Evolutionary conservation across 2,329 filamentous ascomycete genomes (phyloP), one percentile per base, ranked within the genome.

Genomic region (Aspergillus pseudonomiae): DNA sequence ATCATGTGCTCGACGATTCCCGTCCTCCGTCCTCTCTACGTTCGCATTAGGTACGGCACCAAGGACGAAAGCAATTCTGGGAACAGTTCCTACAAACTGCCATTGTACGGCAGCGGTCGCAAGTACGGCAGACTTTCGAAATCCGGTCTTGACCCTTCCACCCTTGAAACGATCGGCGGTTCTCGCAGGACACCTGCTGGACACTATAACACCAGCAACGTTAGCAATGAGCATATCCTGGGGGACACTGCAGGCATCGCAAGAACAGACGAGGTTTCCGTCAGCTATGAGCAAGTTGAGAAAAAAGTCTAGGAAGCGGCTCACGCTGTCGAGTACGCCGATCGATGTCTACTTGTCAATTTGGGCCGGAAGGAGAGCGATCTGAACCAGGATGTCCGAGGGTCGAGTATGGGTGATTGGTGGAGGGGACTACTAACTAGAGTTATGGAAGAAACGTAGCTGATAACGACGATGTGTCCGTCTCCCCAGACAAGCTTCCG

Each of bases 231-330:
- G 58, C 57, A 62, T 48, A 71, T 71, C 28, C 60, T 71, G 10
- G 57, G 56, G 0, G 64, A 61, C 16, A 67, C 60, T 7, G 66
- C 67, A 6, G 68, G 65, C 0, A 71, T 71, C 56, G 68, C 66
- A 39, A 63, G 68, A n/a, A 71, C 65, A 11, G 69, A 71, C 45
- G 68, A 69, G 54, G 54, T 70, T 21, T 61, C 62, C 1, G 63
- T 70, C 48, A 67, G 56, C 41, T 58, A 58, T 16, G 56, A 58
- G 24, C 10, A n/a, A 11, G 73, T 78, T 80, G 72, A 84, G 78
- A 68, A 71, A 74, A 65, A 81, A 79, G 39, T 41, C 39, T 41
- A 41, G 39, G 14, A 16, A 41, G n/a, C 39, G 6, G 39, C 39
- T n/a, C 19, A 41, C 16, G 6, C 19, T 41, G 16, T 41, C 2